A percentile compares a stretch with the other conserved stretches of the same genome.
These are phyloP conservation scores for Withania somnifera DNA, from an alignment of 305 asterid species.

Conservation along the genomic window DNA sequence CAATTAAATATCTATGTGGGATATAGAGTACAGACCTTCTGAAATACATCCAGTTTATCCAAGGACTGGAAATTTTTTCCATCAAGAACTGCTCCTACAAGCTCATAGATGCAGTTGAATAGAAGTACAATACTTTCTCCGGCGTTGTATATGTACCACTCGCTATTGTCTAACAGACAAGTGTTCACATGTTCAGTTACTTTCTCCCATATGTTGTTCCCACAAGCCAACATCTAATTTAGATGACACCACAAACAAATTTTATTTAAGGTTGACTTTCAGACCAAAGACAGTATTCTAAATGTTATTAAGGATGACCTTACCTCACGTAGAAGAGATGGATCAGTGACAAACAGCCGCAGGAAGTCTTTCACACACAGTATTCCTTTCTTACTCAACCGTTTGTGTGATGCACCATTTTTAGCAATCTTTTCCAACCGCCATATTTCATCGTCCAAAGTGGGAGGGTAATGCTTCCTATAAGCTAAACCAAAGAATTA, in stretches of 20 bases:
- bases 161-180: conserved; percentile 36
- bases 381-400: conserved; percentile 28
- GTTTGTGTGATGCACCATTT: conserved; percentile 53
- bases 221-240: conserved; percentile 42
- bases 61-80: conserved; percentile 35
- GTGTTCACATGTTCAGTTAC: conserved; percentile 48
- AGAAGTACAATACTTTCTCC: conserved; percentile 30
- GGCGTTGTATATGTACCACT: conserved; percentile 29
- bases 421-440: conserved; percentile 72
- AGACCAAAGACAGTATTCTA: not conserved
- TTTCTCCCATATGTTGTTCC: conserved; percentile 49
- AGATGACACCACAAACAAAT: conserved; percentile 3
- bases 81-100: conserved; percentile 48
- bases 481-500: conserved; percentile 39
- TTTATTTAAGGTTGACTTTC: not conserved
- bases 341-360: conserved; percentile 30
- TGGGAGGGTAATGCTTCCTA: conserved; percentile 73
- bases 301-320: conserved; percentile 12
- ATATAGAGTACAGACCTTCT: conserved; percentile 51
- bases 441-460: conserved; percentile 57
- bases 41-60: conserved; percentile 27
- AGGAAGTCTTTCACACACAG: conserved; percentile 43
- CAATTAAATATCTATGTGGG: not conserved
- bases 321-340: conserved; percentile 36
- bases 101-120: conserved; percentile 43